Evolutionary conservation across 225 moss, liverwort and hornwort genomes (phyloP).

Genomic region (Anthoceros angustus): DNA sequence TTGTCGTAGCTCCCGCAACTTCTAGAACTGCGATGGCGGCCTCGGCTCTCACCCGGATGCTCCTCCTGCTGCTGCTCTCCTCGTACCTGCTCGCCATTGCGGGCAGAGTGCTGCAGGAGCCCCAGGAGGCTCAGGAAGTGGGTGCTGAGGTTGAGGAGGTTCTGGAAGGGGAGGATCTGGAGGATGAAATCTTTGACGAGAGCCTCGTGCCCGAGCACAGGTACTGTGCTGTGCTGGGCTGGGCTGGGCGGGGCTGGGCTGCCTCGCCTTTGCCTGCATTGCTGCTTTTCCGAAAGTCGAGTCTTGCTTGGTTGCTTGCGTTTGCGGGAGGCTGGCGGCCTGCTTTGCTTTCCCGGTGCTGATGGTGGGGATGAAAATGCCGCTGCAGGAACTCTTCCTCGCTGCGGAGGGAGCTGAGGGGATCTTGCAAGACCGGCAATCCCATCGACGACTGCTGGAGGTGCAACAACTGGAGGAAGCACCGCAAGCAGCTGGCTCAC

Average conservation of each 20-base stretch:
- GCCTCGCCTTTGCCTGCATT: background rate
- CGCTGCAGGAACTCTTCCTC: constrained; percentile 14
- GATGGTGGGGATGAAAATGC: background rate
- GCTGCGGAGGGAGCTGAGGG: constrained; percentile 15
- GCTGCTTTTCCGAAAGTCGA: background rate
- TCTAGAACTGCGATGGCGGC: background rate
- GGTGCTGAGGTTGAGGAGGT: background rate
- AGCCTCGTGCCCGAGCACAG: background rate
- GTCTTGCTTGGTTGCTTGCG: background rate
- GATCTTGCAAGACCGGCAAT: constrained; percentile 27
- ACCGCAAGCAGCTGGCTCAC: constrained; percentile 19
- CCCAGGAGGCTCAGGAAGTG: background rate
- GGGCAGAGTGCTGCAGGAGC: background rate
- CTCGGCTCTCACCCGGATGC: background rate
- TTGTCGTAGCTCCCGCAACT: background rate
- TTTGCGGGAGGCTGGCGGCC: background rate
- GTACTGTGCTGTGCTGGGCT: background rate
- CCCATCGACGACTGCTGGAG: constrained; percentile 25
- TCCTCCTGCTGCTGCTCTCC: background rate
- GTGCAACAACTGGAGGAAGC: constrained; percentile 14
- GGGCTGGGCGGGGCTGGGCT: too few species aligned
- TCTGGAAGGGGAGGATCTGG: background rate
- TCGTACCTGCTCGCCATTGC: background rate
- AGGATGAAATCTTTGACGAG: background rate
- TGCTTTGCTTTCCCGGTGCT: background rate